These are phyloP conservation scores for Kokia cookei DNA, from an alignment of 441 rosid genomes.

Conservation along the genomic window DNA sequence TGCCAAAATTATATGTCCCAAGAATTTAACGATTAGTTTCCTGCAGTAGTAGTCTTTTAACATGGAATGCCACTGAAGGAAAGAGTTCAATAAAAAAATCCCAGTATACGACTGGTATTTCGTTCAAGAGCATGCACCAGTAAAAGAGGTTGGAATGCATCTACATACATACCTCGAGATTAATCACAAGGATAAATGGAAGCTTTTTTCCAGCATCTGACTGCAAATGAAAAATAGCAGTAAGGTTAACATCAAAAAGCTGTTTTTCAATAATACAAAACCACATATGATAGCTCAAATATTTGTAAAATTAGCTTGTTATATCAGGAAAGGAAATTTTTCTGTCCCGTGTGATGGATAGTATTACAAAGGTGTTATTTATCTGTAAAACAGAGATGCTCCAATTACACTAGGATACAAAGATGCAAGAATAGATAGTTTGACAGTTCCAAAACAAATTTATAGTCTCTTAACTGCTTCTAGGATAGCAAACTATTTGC, in stretches of 20 bases:
- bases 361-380: background rate
- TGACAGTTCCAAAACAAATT: background rate
- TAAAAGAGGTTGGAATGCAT: conserved; percentile 7
- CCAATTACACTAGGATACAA: background rate
- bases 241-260: conserved; percentile 6
- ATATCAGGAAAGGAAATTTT: background rate
- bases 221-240: conserved; percentile 38
- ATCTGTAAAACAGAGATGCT: background rate
- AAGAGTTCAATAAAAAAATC: background rate
- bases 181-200: conserved; percentile 76
- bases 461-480: background rate
- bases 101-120: background rate
- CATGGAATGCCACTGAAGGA: background rate
- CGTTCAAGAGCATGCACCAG: background rate
- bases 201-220: conserved; percentile 91
- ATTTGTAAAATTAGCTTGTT: conserved; percentile 1
- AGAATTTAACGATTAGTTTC: background rate
- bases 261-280: background rate
- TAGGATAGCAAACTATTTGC: background rate
- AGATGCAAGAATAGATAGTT: background rate
- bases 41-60: background rate
- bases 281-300: background rate
- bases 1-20: background rate
- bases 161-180: conserved; percentile 70
- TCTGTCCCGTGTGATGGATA: background rate